Conservation (phyloP, 352 stramenopile genomes). For the Globisporangium splendens region DNA sequence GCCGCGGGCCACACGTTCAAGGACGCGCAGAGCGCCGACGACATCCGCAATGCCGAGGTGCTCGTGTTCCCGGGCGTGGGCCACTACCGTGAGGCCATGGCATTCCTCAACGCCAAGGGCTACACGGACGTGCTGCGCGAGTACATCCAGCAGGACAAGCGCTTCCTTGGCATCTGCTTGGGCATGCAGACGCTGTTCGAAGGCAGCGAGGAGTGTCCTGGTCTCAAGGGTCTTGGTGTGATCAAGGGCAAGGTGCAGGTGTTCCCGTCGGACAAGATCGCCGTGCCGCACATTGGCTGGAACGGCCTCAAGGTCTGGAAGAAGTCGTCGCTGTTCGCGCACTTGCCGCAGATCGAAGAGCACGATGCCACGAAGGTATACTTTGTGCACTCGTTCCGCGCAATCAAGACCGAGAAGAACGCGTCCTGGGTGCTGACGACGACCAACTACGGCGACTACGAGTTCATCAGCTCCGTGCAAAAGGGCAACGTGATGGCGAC, state of each 20-base stretch:
- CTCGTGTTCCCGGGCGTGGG: conserved; percentile 87
- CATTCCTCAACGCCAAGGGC: conserved; percentile 86
- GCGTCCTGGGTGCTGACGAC: conserved; percentile 92
- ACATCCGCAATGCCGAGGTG: conserved; percentile 87
- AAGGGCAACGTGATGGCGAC: conserved; percentile 96
- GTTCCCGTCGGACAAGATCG: conserved; percentile 79
- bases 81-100: conserved; percentile 89
- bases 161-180: conserved; percentile 97
- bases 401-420: conserved; percentile 68
- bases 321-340: conserved; percentile 63
- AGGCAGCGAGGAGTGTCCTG: conserved; percentile 90
- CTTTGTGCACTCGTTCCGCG: conserved; percentile 98
- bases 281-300: conserved; percentile 98
- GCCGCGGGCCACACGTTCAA: conserved; percentile 86
- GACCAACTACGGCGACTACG: conserved; percentile 92
- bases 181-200: conserved; percentile 99
- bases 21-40: conserved; percentile 83
- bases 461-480: conserved; percentile 94
- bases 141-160: conserved; percentile 84
- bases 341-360: conserved; percentile 30
- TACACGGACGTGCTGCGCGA: conserved; percentile 87
- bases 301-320: conserved; percentile 94
- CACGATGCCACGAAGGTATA: conserved; percentile 78
- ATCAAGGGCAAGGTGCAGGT: conserved; percentile 90
- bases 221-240: conserved; percentile 87